Conservation (phyloP, 2,329 filamentous ascomycete species). For the Intubia oerlemansii region DNA sequence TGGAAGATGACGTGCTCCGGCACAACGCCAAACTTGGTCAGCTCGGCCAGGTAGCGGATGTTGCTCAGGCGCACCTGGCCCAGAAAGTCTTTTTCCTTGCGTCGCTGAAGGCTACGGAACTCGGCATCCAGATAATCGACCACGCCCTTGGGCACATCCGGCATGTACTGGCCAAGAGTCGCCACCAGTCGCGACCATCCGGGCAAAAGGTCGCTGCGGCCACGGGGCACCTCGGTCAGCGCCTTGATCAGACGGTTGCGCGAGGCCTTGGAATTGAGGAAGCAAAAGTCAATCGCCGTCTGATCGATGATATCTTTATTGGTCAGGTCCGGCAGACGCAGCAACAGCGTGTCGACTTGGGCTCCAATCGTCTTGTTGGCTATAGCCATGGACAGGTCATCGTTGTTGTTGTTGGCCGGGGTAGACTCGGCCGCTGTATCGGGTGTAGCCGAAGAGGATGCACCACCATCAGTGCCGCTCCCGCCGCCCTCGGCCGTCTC, state of each 20-base stretch:
- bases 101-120: constrained; percentile 85
- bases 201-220: constrained; percentile 74
- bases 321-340: constrained; percentile 74
- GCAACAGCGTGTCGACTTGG: constrained; percentile 78
- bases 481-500: constrained; percentile 17
- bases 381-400: constrained; percentile 84
- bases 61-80: constrained; percentile 86
- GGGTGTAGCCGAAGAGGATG: constrained; percentile 79
- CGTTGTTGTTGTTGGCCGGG: constrained; percentile 14
- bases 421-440: no score
- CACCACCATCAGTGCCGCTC: constrained; percentile 30
- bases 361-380: constrained; percentile 95
- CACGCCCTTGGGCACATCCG: constrained; percentile 78
- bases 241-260: constrained; percentile 85
- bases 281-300: constrained; percentile 89
- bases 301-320: constrained; percentile 85
- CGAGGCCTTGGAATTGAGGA: constrained; percentile 94
- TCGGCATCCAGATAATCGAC: constrained; percentile 89
- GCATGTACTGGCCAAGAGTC: constrained; percentile 82
- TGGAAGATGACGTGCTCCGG: constrained; percentile 98
- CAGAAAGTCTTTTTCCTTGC: constrained; percentile 94
- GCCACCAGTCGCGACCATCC: constrained; percentile 84
- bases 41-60: constrained; percentile 88
- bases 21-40: constrained; percentile 95
- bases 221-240: constrained; percentile 84